Evolutionary conservation across 495 filamentous ascomycete genomes (phyloP).

Genomic region (Xylaria intraflava): DNA sequence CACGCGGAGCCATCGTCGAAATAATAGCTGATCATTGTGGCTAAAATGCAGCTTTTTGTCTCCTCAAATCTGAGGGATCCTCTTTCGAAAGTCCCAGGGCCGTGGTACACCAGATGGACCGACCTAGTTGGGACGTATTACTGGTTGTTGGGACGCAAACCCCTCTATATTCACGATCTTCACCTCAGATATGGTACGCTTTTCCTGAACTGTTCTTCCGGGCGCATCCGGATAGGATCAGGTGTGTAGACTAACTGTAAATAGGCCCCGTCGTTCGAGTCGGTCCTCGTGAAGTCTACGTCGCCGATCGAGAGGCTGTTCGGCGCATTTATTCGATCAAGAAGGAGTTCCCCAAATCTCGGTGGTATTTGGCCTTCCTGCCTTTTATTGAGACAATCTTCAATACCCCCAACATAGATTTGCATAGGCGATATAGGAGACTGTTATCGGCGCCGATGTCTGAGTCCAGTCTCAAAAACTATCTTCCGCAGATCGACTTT

Average conservation of each 20-base stretch:
- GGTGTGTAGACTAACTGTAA: background rate
- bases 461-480: conserved; percentile 36
- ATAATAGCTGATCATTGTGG: background rate
- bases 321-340: conserved; percentile 16
- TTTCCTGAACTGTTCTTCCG: background rate
- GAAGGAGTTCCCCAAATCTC: conserved; percentile 16
- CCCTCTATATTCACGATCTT: conserved; percentile 15
- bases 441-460: conserved; percentile 43
- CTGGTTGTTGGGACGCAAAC: conserved; percentile 7
- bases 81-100: conserved; percentile 12
- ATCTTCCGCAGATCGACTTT: conserved; percentile 31
- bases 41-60: background rate
- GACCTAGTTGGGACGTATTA: conserved; percentile 9
- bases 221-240: background rate
- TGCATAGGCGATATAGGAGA: conserved; percentile 34
- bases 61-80: conserved; percentile 2
- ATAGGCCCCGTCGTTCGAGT: conserved; percentile 46
- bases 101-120: conserved; percentile 18
- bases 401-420: conserved; percentile 23
- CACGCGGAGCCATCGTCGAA: background rate
- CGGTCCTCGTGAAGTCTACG: conserved; percentile 47
- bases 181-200: conserved; percentile 32
- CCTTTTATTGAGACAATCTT: conserved; percentile 26
- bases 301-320: conserved; percentile 25
- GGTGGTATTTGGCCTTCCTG: conserved; percentile 16